phyloP scores from a whole-genome alignment of 1,139 yeast genomes.

The Yamadazyma taylorii region DNA sequence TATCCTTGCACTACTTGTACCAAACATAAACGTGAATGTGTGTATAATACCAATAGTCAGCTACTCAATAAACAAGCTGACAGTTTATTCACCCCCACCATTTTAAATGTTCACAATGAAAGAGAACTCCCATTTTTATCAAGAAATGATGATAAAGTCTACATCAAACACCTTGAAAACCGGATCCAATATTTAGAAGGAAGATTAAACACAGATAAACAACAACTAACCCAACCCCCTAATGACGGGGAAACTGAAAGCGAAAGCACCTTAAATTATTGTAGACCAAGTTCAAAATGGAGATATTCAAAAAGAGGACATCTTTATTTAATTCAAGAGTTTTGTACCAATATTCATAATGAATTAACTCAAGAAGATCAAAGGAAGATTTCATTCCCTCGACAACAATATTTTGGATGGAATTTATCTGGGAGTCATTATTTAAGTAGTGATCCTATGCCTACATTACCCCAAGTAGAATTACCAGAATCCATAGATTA shows the following conservation, averaged over 20 bases:
- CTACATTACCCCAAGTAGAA: constrained; percentile 30
- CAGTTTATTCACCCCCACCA: constrained; percentile 9
- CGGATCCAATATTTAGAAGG: constrained; percentile 42
- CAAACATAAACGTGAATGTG: constrained; percentile 45
- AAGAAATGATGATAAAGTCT: constrained; percentile 17
- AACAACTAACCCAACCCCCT: constrained; percentile 3
- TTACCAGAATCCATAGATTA: constrained; percentile 16
- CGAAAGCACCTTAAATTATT: constrained; percentile 17
- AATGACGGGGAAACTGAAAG: constrained; percentile 16
- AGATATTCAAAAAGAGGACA: constrained; percentile 53
- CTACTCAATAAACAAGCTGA: not conserved
- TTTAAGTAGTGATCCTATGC: constrained; percentile 39
- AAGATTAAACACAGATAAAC: constrained; percentile 23
- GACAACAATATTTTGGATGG: constrained; percentile 67
- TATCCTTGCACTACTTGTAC: constrained; percentile 54
- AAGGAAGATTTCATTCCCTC: constrained; percentile 45
- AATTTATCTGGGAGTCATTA: constrained; percentile 62
- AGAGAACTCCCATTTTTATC: constrained; percentile 15
- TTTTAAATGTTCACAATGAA: constrained; percentile 11
- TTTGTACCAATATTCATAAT: constrained; percentile 41
- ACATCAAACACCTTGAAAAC: constrained; percentile 38
- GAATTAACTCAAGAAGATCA: constrained; percentile 40
- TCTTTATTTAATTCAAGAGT: constrained; percentile 44
- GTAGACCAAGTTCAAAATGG: constrained; percentile 39
- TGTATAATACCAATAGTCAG: constrained; percentile 15